Base-by-base conservation (phyloP, 257 asterid species). In the Cynanchum wilfordii region DNA sequence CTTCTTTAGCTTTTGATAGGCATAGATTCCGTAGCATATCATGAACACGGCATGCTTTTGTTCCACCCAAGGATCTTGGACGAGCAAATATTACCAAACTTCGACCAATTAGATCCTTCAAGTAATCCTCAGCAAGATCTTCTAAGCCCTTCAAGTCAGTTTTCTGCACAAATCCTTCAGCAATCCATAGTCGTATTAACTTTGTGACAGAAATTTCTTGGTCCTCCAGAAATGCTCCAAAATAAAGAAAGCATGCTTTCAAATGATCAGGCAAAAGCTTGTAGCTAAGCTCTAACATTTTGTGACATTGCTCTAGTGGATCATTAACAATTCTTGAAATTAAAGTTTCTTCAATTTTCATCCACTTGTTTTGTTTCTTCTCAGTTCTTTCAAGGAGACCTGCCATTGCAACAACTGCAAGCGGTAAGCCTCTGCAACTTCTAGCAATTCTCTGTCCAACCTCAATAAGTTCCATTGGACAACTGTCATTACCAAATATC, bases 171-270 rank as follows among this genome's bases (percentile, higher is more conserved):
- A 77, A 72, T 7, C 71, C 69, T 68, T 71, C 80, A 71, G 49
- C 62, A 0, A 66, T 66, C 77, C 77, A 75, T 19, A 50, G n/a
- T 62, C 45, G 38, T 27, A 44, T 42, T 65, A 68, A 7, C 62
- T 56, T 56, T 2, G 27, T 16, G 27, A 68, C 74, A 13, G 0
- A 36, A 75, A 57, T 75, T 33, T 66, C 60, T 52, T 27, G 38
- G 36, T 68, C 78, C 30, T 68, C 78, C n/a, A 51, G 40, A 45
- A 68, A 75, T 38, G 60, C 47, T 17, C 66, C 77, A 50, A 40
- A 40, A 75, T 75, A 75, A 64, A 75, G 78, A 57, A 67, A 75
- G 25, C 78, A 75, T 9, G 73, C 73, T 27, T 66, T 74, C 67
- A 74, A 66, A 8, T 66, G 20, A n/a, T 64, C 30, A 0, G 79